Conservation (phyloP, 2,329 filamentous ascomycete species). For the Colletotrichum sp. region DNA sequence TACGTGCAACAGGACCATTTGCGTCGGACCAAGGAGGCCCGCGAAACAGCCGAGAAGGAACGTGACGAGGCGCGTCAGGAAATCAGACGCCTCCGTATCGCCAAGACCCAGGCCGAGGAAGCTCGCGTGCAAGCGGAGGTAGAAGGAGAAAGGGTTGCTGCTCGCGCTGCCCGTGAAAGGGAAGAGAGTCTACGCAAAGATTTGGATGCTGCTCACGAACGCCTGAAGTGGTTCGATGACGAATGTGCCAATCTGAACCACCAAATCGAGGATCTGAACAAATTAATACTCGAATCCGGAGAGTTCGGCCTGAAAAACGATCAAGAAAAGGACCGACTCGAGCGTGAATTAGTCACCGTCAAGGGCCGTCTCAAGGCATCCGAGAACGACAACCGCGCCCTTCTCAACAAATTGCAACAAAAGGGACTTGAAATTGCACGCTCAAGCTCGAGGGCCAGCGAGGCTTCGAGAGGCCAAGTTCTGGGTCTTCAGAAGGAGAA, state of each 20-base stretch:
- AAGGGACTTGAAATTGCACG: conserved; percentile 96
- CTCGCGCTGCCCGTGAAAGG: conserved; percentile 77
- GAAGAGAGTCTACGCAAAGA: conserved; percentile 80
- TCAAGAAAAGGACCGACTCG: conserved; percentile 90
- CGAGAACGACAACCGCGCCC: conserved; percentile 91
- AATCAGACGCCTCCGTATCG: conserved; percentile 79
- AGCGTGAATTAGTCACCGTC: conserved; percentile 88
- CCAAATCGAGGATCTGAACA: conserved; percentile 84
- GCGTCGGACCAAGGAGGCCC: conserved; percentile 82
- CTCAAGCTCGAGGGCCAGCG: conserved; percentile 83
- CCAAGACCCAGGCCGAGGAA: conserved; percentile 85
- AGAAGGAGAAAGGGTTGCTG: conserved; percentile 79
- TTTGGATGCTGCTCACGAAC: conserved; percentile 77
- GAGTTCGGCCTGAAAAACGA: conserved; percentile 90
- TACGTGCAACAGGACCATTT: conserved; percentile 94
- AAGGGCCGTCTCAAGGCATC: conserved; percentile 89
- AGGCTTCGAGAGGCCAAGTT: conserved; percentile 80
- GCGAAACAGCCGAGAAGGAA: conserved; percentile 80
- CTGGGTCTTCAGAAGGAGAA: conserved; percentile 83
- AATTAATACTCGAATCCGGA: conserved; percentile 86
- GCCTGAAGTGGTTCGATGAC: conserved; percentile 77
- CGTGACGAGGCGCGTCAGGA: conserved; percentile 89
- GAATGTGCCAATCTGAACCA: conserved; percentile 78
- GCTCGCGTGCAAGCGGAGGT: conserved; percentile 83
- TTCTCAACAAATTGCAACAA: conserved; percentile 97